Base-by-base conservation (phyloP, 2,329 filamentous ascomycete genomes). In the Nemania sp. region DNA sequence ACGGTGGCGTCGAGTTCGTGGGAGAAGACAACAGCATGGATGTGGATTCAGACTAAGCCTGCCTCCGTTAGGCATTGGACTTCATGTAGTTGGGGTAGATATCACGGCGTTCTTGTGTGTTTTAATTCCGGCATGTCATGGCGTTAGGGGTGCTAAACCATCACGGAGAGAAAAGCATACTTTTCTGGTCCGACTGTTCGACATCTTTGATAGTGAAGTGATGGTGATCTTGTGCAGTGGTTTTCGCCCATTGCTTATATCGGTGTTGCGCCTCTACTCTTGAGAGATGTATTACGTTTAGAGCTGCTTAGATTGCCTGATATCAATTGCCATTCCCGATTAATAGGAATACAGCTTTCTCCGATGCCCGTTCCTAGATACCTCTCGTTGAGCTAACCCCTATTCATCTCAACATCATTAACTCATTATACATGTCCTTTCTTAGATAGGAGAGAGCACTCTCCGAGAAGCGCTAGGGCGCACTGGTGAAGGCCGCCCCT, bases 1-100 rank as follows among this genome's bases (percentile, higher is more conserved):
- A 82, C 22, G 81, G 81, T 38, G 80, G 77, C n/a, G 77, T 82
- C 67, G 80, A 81, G 71, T 82, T 84, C 41, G 79, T 82, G 26
- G 77, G 79, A 57, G 82, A 79, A 35, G 74, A 73, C 62, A 70
- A 71, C 56, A 80, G 77, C 18, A 82, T 83, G 79, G 82, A 83
- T 66, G 78, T 81, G 73, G 81, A 83, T 73, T 80, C 72, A 56
- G 79, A 82, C 41, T 76, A 66, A 65, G 18, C 15, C 32, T 8
- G 20, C 57, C 29, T 26, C 47, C 52, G 60, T 55, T 64, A 49
- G 47, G 61, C 57, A 55, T 58, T 47, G 59, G 60, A 47, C 54
- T 65, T 62, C 32, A 61, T 62, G 43, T 38, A 70, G 64, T 68
- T 68, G 70, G 70, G 66, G 64, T 66, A 73, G 62, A 73, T 70